These are phyloP conservation scores for Vitis hybrid DNA, from an alignment of 177 flowering plant species.

Conservation along the genomic window DNA sequence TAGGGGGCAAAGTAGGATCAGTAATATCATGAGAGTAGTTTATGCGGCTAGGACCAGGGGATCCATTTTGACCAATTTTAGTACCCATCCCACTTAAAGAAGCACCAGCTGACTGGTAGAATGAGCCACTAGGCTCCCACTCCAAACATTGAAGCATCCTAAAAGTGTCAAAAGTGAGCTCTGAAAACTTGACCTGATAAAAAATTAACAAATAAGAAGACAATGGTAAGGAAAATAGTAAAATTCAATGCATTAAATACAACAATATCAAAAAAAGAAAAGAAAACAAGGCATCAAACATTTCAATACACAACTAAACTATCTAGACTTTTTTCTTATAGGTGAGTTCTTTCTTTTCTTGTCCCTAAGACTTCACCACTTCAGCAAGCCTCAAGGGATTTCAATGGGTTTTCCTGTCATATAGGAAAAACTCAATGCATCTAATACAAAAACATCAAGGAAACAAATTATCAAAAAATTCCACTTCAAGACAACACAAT, in stretches of 20 bases:
- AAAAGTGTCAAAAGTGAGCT: slow-evolving; percentile 79
- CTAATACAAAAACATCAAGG: no score
- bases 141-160: slow-evolving; percentile 95
- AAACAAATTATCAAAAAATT: no score
- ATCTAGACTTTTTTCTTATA: no score
- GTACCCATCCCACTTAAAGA: background rate
- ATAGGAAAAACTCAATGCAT: no score
- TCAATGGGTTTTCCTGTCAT: background rate
- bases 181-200: slow-evolving; percentile 85
- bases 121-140: slow-evolving; percentile 97
- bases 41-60: slow-evolving; percentile 33
- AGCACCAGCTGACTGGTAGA: slow-evolving; percentile 46
- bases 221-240: background rate
- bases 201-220: slow-evolving; percentile 4
- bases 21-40: slow-evolving; percentile 54
- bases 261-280: background rate
- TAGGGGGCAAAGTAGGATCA: slow-evolving; percentile 79
- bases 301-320: background rate
- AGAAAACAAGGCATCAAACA: background rate
- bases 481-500: no score
- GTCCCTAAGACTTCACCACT: no score
- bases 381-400: no score
- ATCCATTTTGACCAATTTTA: slow-evolving; percentile 49
- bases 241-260: background rate
- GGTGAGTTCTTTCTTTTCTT: no score